Conservation (phyloP, 2,329 filamentous ascomycete genomes). For the Calonectria multiphialidica region DNA sequence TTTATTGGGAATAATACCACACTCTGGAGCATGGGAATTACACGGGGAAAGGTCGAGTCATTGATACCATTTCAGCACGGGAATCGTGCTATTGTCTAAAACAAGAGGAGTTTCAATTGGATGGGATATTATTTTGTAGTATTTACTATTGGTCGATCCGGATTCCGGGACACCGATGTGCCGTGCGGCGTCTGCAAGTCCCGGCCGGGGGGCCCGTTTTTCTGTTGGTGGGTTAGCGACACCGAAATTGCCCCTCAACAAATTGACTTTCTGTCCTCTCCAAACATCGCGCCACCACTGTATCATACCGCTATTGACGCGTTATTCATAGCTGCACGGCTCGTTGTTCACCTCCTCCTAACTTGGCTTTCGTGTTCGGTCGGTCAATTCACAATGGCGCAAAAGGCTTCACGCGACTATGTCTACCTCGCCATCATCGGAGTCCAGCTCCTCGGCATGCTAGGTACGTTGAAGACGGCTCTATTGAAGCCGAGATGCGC, state of each 20-base stretch:
- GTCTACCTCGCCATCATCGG: conserved; percentile 50
- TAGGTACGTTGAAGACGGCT: conserved; percentile 43
- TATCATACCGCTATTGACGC: not conserved
- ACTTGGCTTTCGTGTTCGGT: not conserved
- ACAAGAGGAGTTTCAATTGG: not conserved
- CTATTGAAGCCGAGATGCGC: not conserved
- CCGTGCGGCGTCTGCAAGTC: not conserved
- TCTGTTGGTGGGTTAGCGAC: conserved; percentile 27
- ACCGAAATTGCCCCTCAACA: conserved; percentile 24
- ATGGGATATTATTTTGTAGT: not conserved
- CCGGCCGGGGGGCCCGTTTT: conserved; percentile 8
- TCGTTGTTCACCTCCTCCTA: not conserved
- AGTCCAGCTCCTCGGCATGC: conserved; percentile 51
- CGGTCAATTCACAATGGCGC: conserved; percentile 31
- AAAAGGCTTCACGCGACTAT: conserved; percentile 48
- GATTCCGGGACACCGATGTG: not conserved
- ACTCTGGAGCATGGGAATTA: not conserved
- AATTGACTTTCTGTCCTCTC: not conserved
- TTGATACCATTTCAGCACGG: not conserved
- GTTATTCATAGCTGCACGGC: not conserved
- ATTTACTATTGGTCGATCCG: not conserved
- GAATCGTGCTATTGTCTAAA: not conserved
- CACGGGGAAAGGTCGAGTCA: not conserved
- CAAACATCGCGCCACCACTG: not conserved
- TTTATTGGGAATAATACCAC: not conserved